Percentiles rank a stretch among this genome's conserved stretches.
Evolutionary conservation across 202 grass and related monocot species (phyloP).

Genomic region (Alloteropsis angusta): DNA sequence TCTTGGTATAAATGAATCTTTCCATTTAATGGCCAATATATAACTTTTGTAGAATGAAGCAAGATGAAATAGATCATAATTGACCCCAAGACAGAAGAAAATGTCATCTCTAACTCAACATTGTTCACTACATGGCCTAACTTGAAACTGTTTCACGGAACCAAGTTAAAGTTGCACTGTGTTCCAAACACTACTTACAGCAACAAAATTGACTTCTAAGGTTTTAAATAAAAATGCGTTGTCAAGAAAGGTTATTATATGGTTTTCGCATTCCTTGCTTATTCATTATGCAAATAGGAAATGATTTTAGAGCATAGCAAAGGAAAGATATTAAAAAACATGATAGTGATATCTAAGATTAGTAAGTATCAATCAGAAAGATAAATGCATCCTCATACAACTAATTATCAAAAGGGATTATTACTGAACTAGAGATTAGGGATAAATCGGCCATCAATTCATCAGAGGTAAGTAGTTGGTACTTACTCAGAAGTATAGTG

Average conservation of each 20-base stretch:
- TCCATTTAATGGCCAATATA: background rate
- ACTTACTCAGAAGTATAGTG: constrained; percentile 29
- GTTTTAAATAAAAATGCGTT: background rate
- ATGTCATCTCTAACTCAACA: background rate
- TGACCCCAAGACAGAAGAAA: background rate
- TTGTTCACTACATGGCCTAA: background rate
- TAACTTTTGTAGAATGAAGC: background rate
- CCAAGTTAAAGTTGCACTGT: background rate
- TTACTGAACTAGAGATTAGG: background rate
- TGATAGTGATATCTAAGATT: background rate
- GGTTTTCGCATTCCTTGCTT: background rate
- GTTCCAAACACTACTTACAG: background rate
- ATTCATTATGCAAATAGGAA: background rate
- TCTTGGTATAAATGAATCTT: background rate
- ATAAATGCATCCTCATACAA: background rate
- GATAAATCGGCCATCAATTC: background rate
- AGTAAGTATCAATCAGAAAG: background rate
- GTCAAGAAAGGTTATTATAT: background rate
- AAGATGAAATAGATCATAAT: background rate
- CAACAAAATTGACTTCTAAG: background rate
- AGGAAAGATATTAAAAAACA: background rate
- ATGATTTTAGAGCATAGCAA: background rate
- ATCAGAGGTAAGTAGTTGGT: background rate
- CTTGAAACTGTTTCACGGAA: background rate
- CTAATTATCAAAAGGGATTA: background rate